phyloP scores from a whole-genome alignment of 331 rosid genomes.

The Phaseolus coccineus region DNA sequence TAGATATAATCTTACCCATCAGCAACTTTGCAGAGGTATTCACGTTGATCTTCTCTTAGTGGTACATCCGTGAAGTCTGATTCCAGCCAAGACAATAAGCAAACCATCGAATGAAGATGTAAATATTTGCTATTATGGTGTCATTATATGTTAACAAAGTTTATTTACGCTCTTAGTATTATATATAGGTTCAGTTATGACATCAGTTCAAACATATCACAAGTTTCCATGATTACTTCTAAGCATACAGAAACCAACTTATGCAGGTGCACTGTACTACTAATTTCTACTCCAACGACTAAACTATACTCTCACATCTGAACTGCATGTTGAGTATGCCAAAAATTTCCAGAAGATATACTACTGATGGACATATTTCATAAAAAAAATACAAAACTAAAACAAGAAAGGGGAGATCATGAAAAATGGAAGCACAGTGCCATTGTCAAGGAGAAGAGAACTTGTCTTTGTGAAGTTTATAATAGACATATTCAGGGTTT shows the following conservation, averaged over 20 bases:
- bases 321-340: conserved; percentile 17
- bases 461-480: neutral
- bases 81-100: conserved; percentile 33
- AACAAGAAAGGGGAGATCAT: neutral
- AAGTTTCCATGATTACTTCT: conserved; percentile 1
- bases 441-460: neutral
- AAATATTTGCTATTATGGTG: conserved; percentile 13
- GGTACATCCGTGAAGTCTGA: conserved; percentile 94
- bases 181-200: neutral
- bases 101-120: conserved; percentile 23
- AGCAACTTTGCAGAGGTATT: conserved; percentile 82
- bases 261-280: neutral
- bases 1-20: conserved; percentile 63
- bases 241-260: neutral
- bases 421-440: neutral
- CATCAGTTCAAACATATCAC: neutral
- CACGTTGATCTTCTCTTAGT: conserved; percentile 87
- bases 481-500: neutral
- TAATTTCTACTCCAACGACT: neutral
- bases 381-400: neutral
- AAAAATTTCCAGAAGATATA: conserved; percentile 1
- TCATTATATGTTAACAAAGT: neutral
- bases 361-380: neutral
- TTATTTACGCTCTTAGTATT: conserved; percentile 3
- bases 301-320: conserved; percentile 4